phyloP scores from a whole-genome alignment of 1,284 basidiomycete species.

The Salmacisia buchloeana region DNA sequence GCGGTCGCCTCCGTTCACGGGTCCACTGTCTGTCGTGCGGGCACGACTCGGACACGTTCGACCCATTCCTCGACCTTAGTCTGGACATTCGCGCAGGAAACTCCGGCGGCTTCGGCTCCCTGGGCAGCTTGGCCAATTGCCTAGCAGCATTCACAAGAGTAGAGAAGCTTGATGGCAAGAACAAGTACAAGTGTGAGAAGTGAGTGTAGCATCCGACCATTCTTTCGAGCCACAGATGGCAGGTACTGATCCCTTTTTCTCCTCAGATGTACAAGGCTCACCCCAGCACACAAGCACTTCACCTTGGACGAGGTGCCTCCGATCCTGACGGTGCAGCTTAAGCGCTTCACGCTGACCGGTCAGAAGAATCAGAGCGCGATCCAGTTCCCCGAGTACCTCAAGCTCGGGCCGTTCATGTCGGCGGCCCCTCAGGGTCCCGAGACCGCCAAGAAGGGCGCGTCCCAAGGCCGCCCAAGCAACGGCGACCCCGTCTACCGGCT shows the following conservation, averaged over 20 bases:
- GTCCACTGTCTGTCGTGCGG: conserved; percentile 81
- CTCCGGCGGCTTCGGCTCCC: background rate
- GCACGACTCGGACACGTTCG: conserved; percentile 91
- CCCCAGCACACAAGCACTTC: conserved; percentile 80
- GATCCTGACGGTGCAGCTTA: conserved; percentile 92
- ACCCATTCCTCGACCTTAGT: conserved; percentile 83
- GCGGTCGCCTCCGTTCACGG: conserved; percentile 82
- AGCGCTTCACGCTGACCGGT: conserved; percentile 86
- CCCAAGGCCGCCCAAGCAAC: background rate
- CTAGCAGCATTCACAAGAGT: conserved; percentile 74
- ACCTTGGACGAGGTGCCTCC: conserved; percentile 79
- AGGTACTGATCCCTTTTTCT: background rate
- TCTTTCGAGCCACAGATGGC: background rate
- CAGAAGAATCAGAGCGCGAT: conserved; percentile 62
- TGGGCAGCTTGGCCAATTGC: conserved; percentile 65
- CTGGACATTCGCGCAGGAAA: conserved; percentile 32
- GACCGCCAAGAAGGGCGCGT: background rate
- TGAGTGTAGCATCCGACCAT: conserved; percentile 52
- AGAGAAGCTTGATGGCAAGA: conserved; percentile 77
- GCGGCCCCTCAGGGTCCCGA: conserved; percentile 56
- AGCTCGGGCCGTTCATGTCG: conserved; percentile 76
- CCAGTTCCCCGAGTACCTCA: conserved; percentile 72
- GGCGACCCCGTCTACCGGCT: conserved; percentile 74
- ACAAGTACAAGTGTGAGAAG: conserved; percentile 98
- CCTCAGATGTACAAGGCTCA: conserved; percentile 71